Base-by-base conservation (phyloP, 306 rosid genomes). In the Rosa rugosa region DNA sequence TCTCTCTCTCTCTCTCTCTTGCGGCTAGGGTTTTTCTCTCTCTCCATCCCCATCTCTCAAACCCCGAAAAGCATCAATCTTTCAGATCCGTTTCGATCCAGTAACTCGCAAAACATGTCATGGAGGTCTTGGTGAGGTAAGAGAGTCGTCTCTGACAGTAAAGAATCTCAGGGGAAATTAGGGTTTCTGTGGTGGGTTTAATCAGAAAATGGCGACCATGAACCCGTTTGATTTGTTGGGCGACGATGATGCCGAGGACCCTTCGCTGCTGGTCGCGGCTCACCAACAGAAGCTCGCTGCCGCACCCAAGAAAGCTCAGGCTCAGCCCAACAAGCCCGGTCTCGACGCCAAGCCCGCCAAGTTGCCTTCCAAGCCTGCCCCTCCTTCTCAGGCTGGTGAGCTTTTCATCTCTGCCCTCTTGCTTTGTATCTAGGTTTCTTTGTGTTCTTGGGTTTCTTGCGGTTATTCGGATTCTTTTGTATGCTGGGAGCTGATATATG, bases 201-300 rank as follows among this genome's bases (percentile, higher is more conserved):
- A 53, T 31, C 65, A 3, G n/a, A 42, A 67, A 75, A 94, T 95
- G 99, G 89, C 98, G 75, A 90, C 94, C 79, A 69, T 45, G 86
- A 95, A 95, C 86, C 98, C 97, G 0, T 95, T 95, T 46, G 99
- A 85, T 88, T 91, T 95, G 90, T 76, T 95, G 89, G 96, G 91
- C 5, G 97, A 91, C 51, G 91, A 83, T 12, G 99, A 95, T 22
- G 94, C 97, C 5, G 99, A 95, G 80, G 99, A 95, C 81, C 99
- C 96, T 2, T 87, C 90, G 70, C 99, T 86, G 85, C 82, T 89
- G 34, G 82, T 87, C 73, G 89, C 86, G 1, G 90, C 94, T 49
- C 90, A 86, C 73, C 85, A 86, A 70, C 84, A 80, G 76, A 91
- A 83, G 86, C 85, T 83, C 5, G 90, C 85, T 6, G 75, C 69